A percentile compares a stretch with the other conserved stretches of the same genome.
Conservation (phyloP, 139 green algal genomes). For the Trebouxia sp. region DNA sequence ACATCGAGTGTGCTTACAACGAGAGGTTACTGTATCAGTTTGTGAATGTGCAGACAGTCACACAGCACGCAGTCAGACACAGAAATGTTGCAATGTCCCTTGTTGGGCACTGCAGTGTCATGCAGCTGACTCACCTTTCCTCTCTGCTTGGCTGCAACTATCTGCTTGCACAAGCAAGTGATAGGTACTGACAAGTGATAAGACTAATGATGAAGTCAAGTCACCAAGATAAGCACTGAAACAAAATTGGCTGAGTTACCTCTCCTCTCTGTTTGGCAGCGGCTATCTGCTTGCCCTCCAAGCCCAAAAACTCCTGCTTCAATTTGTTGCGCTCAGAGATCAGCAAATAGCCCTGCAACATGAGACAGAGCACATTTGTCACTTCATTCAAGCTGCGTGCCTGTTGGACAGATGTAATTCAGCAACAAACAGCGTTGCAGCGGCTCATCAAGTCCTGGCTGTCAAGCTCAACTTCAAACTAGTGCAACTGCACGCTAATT, state of each 20-base stretch:
- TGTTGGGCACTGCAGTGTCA: neutral
- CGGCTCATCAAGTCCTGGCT: too few species aligned
- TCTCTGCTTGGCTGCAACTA: neutral
- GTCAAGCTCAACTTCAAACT: too few species aligned
- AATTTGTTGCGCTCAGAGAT: slow-evolving; percentile 74
- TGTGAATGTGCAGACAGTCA: too few species aligned
- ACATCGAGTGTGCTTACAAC: too few species aligned
- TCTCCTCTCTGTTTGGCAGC: slow-evolving; percentile 20
- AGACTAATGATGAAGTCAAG: too few species aligned
- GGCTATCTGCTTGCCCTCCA: slow-evolving; percentile 51
- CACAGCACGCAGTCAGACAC: too few species aligned
- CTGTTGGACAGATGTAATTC: too few species aligned
- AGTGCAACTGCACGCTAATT: too few species aligned
- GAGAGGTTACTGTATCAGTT: too few species aligned
- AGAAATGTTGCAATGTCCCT: neutral
- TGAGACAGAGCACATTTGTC: neutral
- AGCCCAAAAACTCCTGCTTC: slow-evolving; percentile 59
- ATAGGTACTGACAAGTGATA: neutral
- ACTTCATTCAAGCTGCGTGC: too few species aligned
- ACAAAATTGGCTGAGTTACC: neutral
- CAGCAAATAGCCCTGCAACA: slow-evolving; percentile 68
- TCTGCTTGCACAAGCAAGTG: neutral
- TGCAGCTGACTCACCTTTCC: neutral
- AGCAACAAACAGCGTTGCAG: too few species aligned
- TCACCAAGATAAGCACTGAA: neutral